Percentiles rank a stretch among this genome's conserved stretches.
Evolutionary conservation across 768 basidiomycete species (phyloP).

Genomic region (Trametes elegans): DNA sequence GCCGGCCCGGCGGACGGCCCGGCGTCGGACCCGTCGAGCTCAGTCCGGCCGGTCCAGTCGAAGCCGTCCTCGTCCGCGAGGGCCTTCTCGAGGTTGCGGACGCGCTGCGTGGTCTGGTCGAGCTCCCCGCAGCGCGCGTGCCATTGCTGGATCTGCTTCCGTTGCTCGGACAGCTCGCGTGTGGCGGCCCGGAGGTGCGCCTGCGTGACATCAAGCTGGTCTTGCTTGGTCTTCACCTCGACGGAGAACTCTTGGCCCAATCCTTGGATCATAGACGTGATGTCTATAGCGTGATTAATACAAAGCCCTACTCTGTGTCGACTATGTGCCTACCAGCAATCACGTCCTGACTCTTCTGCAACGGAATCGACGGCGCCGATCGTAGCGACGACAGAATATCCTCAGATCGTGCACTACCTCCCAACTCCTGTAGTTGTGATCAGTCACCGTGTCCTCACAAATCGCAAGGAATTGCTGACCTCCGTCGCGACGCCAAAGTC

Average conservation of each 20-base stretch:
- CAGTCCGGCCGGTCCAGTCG: constrained; percentile 84
- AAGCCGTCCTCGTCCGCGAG: constrained; percentile 75
- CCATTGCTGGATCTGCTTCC: constrained; percentile 79
- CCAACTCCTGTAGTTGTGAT: constrained; percentile 52
- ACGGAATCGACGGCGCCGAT: constrained; percentile 69
- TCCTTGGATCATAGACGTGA: constrained; percentile 80
- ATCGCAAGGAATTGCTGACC: constrained; percentile 41
- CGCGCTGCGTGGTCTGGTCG: constrained; percentile 77
- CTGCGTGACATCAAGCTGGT: constrained; percentile 83
- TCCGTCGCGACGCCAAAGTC: constrained; percentile 96
- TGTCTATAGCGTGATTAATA: constrained; percentile 50
- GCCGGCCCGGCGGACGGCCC: constrained; percentile 49
- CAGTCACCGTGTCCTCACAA: neutral
- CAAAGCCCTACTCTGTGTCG: constrained; percentile 7
- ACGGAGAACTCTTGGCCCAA: constrained; percentile 75
- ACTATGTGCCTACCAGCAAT: constrained; percentile 53
- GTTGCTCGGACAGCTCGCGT: constrained; percentile 85
- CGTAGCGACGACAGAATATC: constrained; percentile 77
- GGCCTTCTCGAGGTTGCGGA: constrained; percentile 82
- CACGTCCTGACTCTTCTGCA: constrained; percentile 88
- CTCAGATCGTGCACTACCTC: constrained; percentile 68
- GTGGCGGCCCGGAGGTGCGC: constrained; percentile 87
- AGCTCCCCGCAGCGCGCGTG: constrained; percentile 72
- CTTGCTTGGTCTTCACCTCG: constrained; percentile 86
- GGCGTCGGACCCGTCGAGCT: constrained; percentile 40